These are phyloP conservation scores for Globisporangium takayamanum DNA, from an alignment of 352 stramenopile species.

Conservation along the genomic window DNA sequence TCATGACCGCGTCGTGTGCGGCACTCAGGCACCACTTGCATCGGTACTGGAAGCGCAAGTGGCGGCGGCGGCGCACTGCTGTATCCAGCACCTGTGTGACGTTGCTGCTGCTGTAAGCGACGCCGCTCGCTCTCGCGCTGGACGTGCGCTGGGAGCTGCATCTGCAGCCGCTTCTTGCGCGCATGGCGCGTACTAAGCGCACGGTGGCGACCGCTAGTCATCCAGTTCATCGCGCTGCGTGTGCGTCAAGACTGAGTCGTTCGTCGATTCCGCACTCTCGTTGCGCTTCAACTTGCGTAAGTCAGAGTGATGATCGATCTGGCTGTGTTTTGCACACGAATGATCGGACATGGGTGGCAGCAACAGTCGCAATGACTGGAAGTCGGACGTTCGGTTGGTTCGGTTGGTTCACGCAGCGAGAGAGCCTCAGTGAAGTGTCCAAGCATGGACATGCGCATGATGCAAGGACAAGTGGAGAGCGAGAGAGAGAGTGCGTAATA, in stretches of 20 bases:
- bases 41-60: conserved; percentile 5
- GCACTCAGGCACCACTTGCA: neutral
- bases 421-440: too few species aligned
- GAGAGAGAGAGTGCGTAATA: neutral
- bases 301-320: neutral
- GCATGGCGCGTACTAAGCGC: conserved; percentile 33
- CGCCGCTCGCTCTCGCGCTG: conserved; percentile 22
- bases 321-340: neutral
- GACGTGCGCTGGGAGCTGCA: conserved; percentile 45
- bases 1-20: conserved; percentile 2
- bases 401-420: too few species aligned
- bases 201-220: conserved; percentile 52
- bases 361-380: neutral
- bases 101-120: conserved; percentile 7
- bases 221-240: conserved; percentile 51
- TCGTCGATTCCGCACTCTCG: neutral
- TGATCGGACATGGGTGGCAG: neutral
- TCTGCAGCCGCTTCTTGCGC: conserved; percentile 35
- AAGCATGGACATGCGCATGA: too few species aligned
- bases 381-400: too few species aligned
- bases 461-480: too few species aligned
- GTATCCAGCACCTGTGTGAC: conserved; percentile 3
- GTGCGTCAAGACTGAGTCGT: neutral
- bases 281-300: neutral
- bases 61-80: conserved; percentile 11